A percentile compares a stretch with the other conserved stretches of the same genome.
Conservation (phyloP, 1,284 basidiomycete species). For the Ustilago lituana region DNA sequence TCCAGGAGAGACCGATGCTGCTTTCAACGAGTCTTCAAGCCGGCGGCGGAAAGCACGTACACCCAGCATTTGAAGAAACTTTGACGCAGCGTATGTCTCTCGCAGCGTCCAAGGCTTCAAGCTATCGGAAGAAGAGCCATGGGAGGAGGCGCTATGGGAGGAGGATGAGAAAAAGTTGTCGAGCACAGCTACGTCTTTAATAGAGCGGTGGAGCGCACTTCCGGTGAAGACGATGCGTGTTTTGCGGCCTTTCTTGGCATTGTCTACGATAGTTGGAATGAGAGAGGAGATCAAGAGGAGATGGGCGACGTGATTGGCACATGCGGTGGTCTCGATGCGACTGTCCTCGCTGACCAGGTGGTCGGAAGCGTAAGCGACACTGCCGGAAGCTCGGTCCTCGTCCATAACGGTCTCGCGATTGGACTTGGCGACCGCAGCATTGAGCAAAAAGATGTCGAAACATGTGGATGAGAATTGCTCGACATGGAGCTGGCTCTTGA, state of each 20-base stretch:
- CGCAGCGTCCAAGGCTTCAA: conserved; percentile 36
- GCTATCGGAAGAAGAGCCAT: too few species aligned
- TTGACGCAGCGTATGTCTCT: conserved; percentile 45
- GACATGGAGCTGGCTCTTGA: conserved; percentile 24
- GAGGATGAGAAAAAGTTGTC: conserved; percentile 23
- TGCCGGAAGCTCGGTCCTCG: conserved; percentile 8
- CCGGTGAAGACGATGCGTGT: conserved; percentile 52
- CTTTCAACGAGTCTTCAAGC: conserved; percentile 6
- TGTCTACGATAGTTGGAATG: conserved; percentile 15
- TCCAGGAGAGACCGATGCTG: not conserved
- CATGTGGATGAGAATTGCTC: conserved; percentile 2
- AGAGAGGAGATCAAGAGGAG: conserved; percentile 44
- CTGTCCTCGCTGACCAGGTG: conserved; percentile 20
- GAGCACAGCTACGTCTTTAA: conserved; percentile 28
- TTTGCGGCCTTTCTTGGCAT: conserved; percentile 23
- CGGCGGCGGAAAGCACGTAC: conserved; percentile 40
- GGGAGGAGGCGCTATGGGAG: conserved; percentile 5
- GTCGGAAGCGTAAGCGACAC: conserved; percentile 13
- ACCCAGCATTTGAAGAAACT: conserved; percentile 50
- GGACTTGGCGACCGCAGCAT: conserved; percentile 45
- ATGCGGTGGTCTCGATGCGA: conserved; percentile 40
- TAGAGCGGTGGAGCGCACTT: conserved; percentile 34
- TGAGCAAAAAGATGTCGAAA: conserved; percentile 43
- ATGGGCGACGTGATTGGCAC: conserved; percentile 48
- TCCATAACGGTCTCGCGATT: conserved; percentile 19